A percentile compares a stretch with the other conserved stretches of the same genome.
These are phyloP conservation scores for Amanita rubescens DNA, from an alignment of 768 basidiomycete species.

Conservation along the genomic window DNA sequence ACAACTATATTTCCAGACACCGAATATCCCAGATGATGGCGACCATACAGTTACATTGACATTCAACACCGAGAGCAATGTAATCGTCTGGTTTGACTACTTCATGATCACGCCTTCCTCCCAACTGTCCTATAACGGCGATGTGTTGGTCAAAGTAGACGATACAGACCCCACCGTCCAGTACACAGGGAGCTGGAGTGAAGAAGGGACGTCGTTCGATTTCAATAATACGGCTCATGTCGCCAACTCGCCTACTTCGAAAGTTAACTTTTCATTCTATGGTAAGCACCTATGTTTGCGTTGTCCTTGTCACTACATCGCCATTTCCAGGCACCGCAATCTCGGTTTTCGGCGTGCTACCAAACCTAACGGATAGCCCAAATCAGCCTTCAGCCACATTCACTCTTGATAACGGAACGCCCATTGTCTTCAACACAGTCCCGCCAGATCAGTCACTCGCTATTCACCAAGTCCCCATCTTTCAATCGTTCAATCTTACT, in stretches of 20 bases:
- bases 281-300: not conserved
- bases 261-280: not conserved
- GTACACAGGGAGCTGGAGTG: not conserved
- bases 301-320: not conserved
- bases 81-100: not conserved
- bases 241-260: not conserved
- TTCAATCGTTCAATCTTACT: not conserved
- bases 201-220: not conserved
- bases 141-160: not conserved
- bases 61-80: not conserved
- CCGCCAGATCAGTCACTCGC: not conserved
- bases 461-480: not conserved
- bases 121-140: not conserved
- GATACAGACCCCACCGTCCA: not conserved
- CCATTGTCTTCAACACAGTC: not conserved
- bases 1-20: not conserved
- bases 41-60: not conserved
- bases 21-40: not conserved
- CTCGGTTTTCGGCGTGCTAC: not conserved
- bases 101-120: not conserved
- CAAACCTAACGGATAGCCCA: not conserved
- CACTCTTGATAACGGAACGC: not conserved
- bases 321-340: not conserved
- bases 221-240: not conserved
- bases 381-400: not conserved